Percentiles rank a stretch among this genome's conserved stretches.
Conservation (phyloP, 2,329 filamentous ascomycete species). For the Colletotrichum tropicicola region DNA sequence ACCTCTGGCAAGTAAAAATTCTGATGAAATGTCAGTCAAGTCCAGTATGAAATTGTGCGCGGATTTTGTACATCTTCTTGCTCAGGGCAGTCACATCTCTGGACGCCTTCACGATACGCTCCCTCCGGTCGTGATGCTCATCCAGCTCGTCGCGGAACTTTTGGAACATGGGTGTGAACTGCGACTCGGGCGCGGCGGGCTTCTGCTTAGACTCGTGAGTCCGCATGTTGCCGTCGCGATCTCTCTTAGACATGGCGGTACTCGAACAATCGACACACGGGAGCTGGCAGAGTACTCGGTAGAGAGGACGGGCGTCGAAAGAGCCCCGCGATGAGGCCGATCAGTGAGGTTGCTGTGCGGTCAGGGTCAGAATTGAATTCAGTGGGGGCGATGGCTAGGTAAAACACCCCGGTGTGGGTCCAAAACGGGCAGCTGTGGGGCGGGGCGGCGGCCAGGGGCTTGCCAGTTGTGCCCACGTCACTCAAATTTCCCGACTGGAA, state of each 20-base stretch:
- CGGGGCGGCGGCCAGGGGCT: conserved; percentile 2
- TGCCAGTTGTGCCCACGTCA: conserved; percentile 28
- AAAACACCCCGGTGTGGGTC: conserved; percentile 5
- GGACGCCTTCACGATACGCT: conserved; percentile 89
- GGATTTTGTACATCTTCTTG: conserved; percentile 85
- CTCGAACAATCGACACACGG: neutral
- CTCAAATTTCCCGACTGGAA: conserved; percentile 26
- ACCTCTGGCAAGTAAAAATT: conserved; percentile 52
- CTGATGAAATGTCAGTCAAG: conserved; percentile 34
- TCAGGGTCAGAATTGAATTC: conserved; percentile 23
- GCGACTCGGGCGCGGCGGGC: conserved; percentile 45
- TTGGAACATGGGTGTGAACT: conserved; percentile 82
- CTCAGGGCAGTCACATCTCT: conserved; percentile 92
- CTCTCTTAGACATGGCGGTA: conserved; percentile 52
- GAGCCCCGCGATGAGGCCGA: conserved; percentile 7
- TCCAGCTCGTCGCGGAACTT: conserved; percentile 88
- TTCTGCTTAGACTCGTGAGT: conserved; percentile 45
- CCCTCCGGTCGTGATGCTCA: conserved; percentile 91
- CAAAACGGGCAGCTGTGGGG: neutral
- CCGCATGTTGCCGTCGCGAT: conserved; percentile 58
- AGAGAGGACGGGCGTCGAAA: too few species aligned
- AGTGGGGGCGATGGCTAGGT: conserved; percentile 9
- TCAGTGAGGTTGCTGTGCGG: conserved; percentile 13
- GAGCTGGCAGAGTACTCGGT: neutral
- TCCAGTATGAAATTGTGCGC: accelerated